A percentile compares a stretch with the other conserved stretches of the same genome.
Evolutionary conservation across 2,329 filamentous ascomycete species (phyloP).

Genomic region (Biscogniauxia mediterranea): DNA sequence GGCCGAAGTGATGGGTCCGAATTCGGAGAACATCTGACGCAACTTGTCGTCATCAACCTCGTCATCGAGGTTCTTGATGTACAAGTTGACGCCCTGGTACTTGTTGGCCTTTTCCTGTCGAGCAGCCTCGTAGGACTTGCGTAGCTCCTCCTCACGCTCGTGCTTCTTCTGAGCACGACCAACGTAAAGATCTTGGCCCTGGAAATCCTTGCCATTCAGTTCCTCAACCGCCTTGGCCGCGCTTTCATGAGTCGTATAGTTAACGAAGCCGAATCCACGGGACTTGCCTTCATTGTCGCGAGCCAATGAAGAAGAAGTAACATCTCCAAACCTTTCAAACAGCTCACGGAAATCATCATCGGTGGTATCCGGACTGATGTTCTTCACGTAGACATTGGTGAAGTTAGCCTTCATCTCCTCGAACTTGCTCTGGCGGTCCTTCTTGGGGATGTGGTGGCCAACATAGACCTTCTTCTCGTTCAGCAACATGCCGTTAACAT

Average conservation of each 20-base stretch:
- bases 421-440: slow-evolving; percentile 99
- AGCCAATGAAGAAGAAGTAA: slow-evolving; percentile 92
- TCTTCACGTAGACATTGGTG: slow-evolving; percentile 99
- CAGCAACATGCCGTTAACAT: slow-evolving; percentile 98
- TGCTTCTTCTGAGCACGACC: slow-evolving; percentile 99
- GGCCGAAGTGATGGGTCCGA: slow-evolving; percentile 93
- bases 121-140: slow-evolving; percentile 97
- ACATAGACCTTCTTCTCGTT: slow-evolving; percentile 99
- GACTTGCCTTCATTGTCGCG: slow-evolving; percentile 88
- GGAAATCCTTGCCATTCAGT: slow-evolving; percentile 88
- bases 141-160: slow-evolving; percentile 98
- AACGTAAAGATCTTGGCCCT: slow-evolving; percentile 93
- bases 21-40: slow-evolving; percentile 86
- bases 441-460: slow-evolving; percentile 99
- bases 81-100: slow-evolving; percentile 98
- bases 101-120: slow-evolving; percentile 98
- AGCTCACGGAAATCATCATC: slow-evolving; percentile 94
- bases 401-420: slow-evolving; percentile 99
- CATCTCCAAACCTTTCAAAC: slow-evolving; percentile 89
- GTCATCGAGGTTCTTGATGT: slow-evolving; percentile 98
- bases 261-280: slow-evolving; percentile 94
- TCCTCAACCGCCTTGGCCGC: slow-evolving; percentile 85
- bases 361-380: slow-evolving; percentile 78
- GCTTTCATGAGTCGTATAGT: slow-evolving; percentile 88
- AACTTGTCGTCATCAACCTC: slow-evolving; percentile 98